These are phyloP conservation scores for Claviceps sp. DNA, from an alignment of 2,329 filamentous ascomycete species.

Conservation along the genomic window DNA sequence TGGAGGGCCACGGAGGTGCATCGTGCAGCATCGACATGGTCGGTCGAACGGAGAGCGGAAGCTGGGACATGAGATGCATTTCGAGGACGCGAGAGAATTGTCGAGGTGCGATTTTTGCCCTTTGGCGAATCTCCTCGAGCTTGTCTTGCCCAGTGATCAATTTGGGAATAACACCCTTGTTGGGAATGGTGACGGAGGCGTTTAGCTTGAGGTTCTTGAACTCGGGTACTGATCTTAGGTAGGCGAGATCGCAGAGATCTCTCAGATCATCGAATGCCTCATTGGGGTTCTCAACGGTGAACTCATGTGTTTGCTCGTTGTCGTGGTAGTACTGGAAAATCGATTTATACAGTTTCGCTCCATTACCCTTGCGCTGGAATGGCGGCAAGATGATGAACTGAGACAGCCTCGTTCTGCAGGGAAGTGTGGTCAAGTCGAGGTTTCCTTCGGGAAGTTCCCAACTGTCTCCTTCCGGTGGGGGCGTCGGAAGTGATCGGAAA, in stretches of 20 bases:
- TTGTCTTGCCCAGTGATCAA: constrained; percentile 44
- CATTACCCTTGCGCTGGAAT: constrained; percentile 70
- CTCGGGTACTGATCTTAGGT: constrained; percentile 44
- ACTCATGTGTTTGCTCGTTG: constrained; percentile 57
- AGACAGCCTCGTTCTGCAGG: constrained; percentile 72
- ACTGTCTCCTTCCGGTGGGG: constrained; percentile 24
- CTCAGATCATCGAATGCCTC: constrained; percentile 71
- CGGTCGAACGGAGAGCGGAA: constrained; percentile 44
- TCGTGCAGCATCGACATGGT: constrained; percentile 26
- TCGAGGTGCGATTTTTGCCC: constrained; percentile 60
- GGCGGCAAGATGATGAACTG: constrained; percentile 87
- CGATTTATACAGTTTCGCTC: constrained; percentile 64
- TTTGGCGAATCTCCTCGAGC: constrained; percentile 42
- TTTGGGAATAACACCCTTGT: constrained; percentile 30
- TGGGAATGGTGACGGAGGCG: constrained; percentile 33
- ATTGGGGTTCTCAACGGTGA: constrained; percentile 91
- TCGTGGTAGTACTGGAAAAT: constrained; percentile 60
- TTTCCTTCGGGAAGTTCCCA: constrained; percentile 33
- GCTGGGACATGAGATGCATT: constrained; percentile 55
- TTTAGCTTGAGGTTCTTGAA: constrained; percentile 46
- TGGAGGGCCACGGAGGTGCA: constrained; percentile 30
- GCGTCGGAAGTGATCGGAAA: constrained; percentile 33
- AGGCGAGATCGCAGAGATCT: constrained; percentile 58
- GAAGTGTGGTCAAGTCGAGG: constrained; percentile 44
- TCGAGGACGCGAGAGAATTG: constrained; percentile 65